phyloP scores from a whole-genome alignment of 257 asterid genomes.

The Solanum chiquidenum region DNA sequence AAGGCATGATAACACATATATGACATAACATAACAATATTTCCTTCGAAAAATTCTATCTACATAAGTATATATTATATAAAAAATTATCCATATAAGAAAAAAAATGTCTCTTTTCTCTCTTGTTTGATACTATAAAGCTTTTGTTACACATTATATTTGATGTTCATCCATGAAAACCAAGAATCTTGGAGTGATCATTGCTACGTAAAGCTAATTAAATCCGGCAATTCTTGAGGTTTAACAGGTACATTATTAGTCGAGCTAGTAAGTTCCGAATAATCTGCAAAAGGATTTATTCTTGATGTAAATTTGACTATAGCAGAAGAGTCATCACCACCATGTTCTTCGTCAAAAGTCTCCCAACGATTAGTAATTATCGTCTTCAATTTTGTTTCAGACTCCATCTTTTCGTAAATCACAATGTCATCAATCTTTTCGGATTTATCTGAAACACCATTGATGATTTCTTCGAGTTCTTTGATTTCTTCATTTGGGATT shows the following conservation, averaged over 20 bases:
- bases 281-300: conserved; percentile 4
- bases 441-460: conserved; percentile 9
- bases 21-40: background rate
- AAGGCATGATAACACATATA: background rate
- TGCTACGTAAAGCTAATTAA: conserved; percentile 16
- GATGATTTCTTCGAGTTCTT: conserved; percentile 34
- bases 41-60: background rate
- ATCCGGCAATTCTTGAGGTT: conserved; percentile 23
- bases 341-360: conserved; percentile 28
- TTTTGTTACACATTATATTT: background rate
- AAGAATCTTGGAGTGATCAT: background rate
- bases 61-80: background rate
- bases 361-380: conserved; percentile 27
- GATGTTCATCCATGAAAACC: background rate
- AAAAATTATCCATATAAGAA: background rate
- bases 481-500: conserved; percentile 45
- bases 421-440: background rate
- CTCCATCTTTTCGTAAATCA: background rate
- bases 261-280: background rate
- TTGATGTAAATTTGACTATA: background rate
- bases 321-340: background rate
- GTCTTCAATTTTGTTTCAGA: conserved; percentile 1
- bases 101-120: background rate
- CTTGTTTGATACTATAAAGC: background rate
- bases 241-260: background rate